These are phyloP conservation scores for Arabis alpina DNA, from an alignment of 345 rosid genomes.

Conservation along the genomic window DNA sequence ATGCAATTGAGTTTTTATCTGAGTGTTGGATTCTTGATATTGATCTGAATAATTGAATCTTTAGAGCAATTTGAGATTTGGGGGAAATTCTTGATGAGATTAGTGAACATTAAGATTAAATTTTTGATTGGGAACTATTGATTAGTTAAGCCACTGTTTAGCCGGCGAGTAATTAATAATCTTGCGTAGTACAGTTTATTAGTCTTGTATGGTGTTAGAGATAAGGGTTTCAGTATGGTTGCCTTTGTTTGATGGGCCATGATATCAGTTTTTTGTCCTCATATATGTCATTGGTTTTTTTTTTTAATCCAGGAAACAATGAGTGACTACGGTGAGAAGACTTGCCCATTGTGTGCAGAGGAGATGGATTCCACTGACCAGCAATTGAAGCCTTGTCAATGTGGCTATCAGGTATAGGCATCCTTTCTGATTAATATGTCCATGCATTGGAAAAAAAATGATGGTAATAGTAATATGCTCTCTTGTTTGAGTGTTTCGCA, in stretches of 20 bases:
- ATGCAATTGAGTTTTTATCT: conserved; percentile 2
- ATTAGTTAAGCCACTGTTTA: conserved; percentile 2
- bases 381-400: conserved; percentile 92
- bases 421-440: conserved; percentile 11
- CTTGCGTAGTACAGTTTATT: no score
- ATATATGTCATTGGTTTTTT: neutral
- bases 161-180: neutral
- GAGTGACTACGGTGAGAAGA: conserved; percentile 86
- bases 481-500: neutral
- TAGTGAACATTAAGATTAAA: neutral
- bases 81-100: conserved; percentile 5
- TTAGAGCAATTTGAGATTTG: conserved; percentile 33
- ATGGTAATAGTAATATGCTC: neutral
- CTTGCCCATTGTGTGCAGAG: conserved; percentile 89
- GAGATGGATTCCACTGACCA: conserved; percentile 97
- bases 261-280: neutral
- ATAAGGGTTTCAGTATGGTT: neutral
- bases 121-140: conserved; percentile 9
- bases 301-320: conserved; percentile 54
- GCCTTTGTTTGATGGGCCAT: conserved; percentile 20
- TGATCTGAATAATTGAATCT: conserved; percentile 40
- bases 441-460: no score
- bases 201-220: conserved; percentile 18
- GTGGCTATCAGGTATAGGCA: conserved; percentile 82
- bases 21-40: conserved; percentile 1